Evolutionary conservation across 2,329 filamentous ascomycete genomes (phyloP).

Genomic region (Stagonosporopsis vannaccii): DNA sequence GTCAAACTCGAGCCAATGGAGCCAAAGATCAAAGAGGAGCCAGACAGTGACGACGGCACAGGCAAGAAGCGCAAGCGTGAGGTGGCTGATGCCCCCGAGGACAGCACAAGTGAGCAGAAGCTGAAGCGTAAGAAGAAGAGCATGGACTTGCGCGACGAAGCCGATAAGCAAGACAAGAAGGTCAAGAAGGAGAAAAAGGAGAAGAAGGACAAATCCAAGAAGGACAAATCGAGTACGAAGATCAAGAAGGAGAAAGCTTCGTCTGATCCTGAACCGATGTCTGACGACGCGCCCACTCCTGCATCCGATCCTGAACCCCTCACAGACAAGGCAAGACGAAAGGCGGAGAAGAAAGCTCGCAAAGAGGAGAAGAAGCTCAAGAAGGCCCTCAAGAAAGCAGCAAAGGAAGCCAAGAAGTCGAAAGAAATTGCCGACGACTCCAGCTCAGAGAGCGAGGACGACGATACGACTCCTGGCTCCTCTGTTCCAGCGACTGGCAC

Average conservation of each 20-base stretch:
- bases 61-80: slow-evolving; percentile 46
- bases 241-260: slow-evolving; percentile 38
- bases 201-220: slow-evolving; percentile 40
- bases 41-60: slow-evolving; percentile 40
- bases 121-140: slow-evolving; percentile 51
- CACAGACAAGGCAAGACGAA: slow-evolving; percentile 51
- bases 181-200: slow-evolving; percentile 47
- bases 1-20: slow-evolving; percentile 52
- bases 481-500: slow-evolving; percentile 51
- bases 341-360: slow-evolving; percentile 54
- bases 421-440: slow-evolving; percentile 32
- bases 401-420: slow-evolving; percentile 50
- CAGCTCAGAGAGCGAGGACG: slow-evolving; percentile 39
- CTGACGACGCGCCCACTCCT: slow-evolving; percentile 26
- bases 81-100: slow-evolving; percentile 38
- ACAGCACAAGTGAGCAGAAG: slow-evolving; percentile 40
- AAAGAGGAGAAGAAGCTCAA: slow-evolving; percentile 56
- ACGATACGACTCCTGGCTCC: slow-evolving; percentile 39
- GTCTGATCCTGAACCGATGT: slow-evolving; percentile 30
- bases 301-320: slow-evolving; percentile 44
- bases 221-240: slow-evolving; percentile 30
- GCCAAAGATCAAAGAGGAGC: slow-evolving; percentile 56
- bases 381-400: slow-evolving; percentile 58
- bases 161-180: slow-evolving; percentile 31
- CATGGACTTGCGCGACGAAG: slow-evolving; percentile 41